phyloP scores from a whole-genome alignment of 331 rosid species.

The Quercus lobata region DNA sequence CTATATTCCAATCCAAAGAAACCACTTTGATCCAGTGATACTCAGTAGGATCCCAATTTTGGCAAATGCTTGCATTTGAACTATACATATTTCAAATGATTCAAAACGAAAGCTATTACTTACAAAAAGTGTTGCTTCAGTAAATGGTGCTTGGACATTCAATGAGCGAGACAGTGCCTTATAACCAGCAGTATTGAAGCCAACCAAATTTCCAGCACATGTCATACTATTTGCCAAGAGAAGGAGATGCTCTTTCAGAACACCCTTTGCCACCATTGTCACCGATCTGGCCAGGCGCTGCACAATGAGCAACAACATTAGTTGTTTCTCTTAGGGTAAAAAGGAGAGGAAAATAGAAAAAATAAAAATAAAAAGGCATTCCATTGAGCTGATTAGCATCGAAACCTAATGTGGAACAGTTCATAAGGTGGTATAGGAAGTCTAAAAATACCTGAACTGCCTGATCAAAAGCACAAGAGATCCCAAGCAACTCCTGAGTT shows the following conservation, averaged over 20 bases:
- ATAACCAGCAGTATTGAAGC: constrained; percentile 82
- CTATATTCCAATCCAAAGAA: not conserved
- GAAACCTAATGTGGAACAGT: not conserved
- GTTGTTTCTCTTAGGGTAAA: not conserved
- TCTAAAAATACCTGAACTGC: constrained; percentile 56
- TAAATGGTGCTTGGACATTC: constrained; percentile 84
- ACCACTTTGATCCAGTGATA: not conserved
- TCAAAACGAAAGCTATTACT: constrained; percentile 26
- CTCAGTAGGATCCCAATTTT: not conserved
- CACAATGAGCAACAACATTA: constrained; percentile 13
- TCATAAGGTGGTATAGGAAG: not conserved
- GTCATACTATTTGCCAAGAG: constrained; percentile 92
- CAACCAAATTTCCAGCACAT: constrained; percentile 78
- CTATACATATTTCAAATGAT: not conserved
- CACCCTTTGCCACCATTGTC: constrained; percentile 89
- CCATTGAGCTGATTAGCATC: not conserved
- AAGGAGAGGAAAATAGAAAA: not conserved
- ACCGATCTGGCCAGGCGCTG: constrained; percentile 92
- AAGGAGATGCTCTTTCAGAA: constrained; percentile 89
- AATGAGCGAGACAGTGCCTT: constrained; percentile 69
- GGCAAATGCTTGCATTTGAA: not conserved
- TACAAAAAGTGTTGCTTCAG: constrained; percentile 88
- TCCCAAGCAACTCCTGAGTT: constrained; percentile 73
- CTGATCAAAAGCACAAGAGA: constrained; percentile 86
- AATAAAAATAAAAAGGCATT: not conserved